Evolutionary conservation across 2,329 filamentous ascomycete genomes (phyloP).

Genomic region (Helotiales sp.): DNA sequence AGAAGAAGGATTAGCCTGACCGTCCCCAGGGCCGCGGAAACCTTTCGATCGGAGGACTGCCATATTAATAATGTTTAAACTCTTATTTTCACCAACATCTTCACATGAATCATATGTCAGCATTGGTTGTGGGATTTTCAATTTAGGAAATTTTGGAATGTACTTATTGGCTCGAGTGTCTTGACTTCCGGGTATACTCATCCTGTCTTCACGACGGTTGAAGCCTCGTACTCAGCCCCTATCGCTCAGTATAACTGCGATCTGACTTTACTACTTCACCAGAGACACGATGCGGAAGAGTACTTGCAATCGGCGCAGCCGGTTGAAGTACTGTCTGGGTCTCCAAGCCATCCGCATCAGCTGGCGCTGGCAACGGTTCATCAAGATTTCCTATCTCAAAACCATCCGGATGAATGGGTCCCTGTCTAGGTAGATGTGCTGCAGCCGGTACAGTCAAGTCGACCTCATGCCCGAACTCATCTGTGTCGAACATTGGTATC

Average conservation of each 20-base stretch:
- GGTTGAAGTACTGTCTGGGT: not conserved
- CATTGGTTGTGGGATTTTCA: too few species aligned
- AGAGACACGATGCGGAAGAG: not conserved
- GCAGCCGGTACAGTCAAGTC: not conserved
- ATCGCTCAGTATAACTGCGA: not conserved
- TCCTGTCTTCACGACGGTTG: too few species aligned
- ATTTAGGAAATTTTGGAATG: too few species aligned
- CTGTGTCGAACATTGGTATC: not conserved
- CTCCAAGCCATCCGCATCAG: not conserved
- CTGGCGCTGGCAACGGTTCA: not conserved
- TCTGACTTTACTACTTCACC: not conserved
- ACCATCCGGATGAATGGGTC: not conserved
- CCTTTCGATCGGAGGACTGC: too few species aligned
- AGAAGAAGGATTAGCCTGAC: too few species aligned
- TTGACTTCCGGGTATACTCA: too few species aligned
- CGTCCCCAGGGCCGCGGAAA: too few species aligned
- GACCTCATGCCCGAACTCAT: not conserved
- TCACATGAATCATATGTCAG: too few species aligned
- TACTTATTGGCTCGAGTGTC: too few species aligned
- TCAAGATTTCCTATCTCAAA: not conserved
- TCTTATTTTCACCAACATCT: too few species aligned
- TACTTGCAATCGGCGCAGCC: not conserved
- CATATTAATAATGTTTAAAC: too few species aligned
- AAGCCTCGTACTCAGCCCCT: not conserved
- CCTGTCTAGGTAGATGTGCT: not conserved